Conservation (phyloP, 1,284 basidiomycete genomes). For the Ceratobasidium sp. region DNA sequence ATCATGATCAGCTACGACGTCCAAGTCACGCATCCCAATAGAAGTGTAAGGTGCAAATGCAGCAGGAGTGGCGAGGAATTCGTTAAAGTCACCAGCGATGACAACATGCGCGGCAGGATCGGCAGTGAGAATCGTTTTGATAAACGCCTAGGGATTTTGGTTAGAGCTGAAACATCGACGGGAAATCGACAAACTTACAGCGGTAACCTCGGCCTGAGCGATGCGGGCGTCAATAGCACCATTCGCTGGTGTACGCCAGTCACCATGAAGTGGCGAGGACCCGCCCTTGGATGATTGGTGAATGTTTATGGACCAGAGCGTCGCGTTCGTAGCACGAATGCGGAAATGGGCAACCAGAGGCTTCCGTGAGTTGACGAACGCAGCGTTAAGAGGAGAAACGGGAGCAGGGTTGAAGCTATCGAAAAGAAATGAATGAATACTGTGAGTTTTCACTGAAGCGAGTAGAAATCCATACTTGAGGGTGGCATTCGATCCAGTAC, state of each 20-base stretch:
- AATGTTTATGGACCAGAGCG: slow-evolving; percentile 57
- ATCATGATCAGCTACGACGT: slow-evolving; percentile 57
- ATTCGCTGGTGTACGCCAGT: slow-evolving; percentile 66
- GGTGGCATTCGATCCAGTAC: slow-evolving; percentile 50
- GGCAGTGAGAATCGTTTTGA: slow-evolving; percentile 54
- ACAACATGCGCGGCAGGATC: slow-evolving; percentile 60
- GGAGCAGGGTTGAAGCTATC: slow-evolving; percentile 66
- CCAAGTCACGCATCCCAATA: slow-evolving; percentile 56
- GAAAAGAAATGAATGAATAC: slow-evolving; percentile 1
- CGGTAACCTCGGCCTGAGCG: slow-evolving; percentile 59
- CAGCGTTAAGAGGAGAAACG: slow-evolving; percentile 62
- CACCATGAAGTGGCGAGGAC: slow-evolving; percentile 61
- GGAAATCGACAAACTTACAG: slow-evolving; percentile 48
- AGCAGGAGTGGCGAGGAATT: slow-evolving; percentile 60
- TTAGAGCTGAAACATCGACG: not conserved
- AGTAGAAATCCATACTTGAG: slow-evolving; percentile 54
- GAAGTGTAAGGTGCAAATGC: slow-evolving; percentile 58
- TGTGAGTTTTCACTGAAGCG: slow-evolving; percentile 2
- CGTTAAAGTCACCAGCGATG: slow-evolving; percentile 69
- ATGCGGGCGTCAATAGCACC: slow-evolving; percentile 57
- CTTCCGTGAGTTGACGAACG: slow-evolving; percentile 67
- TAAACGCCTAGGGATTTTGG: slow-evolving; percentile 55
- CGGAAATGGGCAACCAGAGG: slow-evolving; percentile 58
- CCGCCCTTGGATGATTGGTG: slow-evolving; percentile 67
- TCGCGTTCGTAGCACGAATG: slow-evolving; percentile 33